Conservation (phyloP, 305 asterid species). For the Lippia alba region DNA sequence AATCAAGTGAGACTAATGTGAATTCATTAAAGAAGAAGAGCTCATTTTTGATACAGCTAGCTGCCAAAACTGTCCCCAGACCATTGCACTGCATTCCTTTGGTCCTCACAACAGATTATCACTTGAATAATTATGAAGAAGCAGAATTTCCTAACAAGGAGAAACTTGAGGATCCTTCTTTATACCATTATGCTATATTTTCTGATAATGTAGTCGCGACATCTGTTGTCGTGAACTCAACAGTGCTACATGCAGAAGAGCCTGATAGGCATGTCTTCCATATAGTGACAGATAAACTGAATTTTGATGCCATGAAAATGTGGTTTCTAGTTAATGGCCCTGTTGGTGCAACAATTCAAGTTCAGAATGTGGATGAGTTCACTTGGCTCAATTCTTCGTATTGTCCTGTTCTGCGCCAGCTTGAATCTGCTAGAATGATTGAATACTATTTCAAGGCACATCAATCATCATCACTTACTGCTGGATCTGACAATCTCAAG, state of each 20-base stretch:
- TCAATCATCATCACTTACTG: slow-evolving; percentile 74
- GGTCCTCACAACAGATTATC: slow-evolving; percentile 80
- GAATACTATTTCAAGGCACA: slow-evolving; percentile 96
- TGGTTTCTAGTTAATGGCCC: slow-evolving; percentile 96
- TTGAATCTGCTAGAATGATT: slow-evolving; percentile 90
- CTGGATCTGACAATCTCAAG: slow-evolving; percentile 89
- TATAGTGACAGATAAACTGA: slow-evolving; percentile 92
- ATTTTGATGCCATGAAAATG: slow-evolving; percentile 96
- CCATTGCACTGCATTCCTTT: slow-evolving; percentile 93
- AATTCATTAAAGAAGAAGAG: slow-evolving; percentile 75
- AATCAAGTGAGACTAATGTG: slow-evolving; percentile 72
- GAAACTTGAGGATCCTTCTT: slow-evolving; percentile 84
- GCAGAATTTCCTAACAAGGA: slow-evolving; percentile 67
- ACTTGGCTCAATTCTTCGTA: slow-evolving; percentile 95
- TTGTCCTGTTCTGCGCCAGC: slow-evolving; percentile 96
- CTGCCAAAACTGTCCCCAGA: slow-evolving; percentile 95
- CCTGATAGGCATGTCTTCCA: slow-evolving; percentile 95
- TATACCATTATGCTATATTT: slow-evolving; percentile 89
- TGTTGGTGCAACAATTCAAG: slow-evolving; percentile 69
- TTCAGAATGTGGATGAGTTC: slow-evolving; percentile 89
- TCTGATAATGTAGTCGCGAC: slow-evolving; percentile 96
- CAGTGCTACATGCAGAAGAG: slow-evolving; percentile 81
- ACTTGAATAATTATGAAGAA: slow-evolving; percentile 59
- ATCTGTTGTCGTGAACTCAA: slow-evolving; percentile 94
- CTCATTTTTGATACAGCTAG: slow-evolving; percentile 89